Base-by-base conservation (phyloP, 2,329 filamentous ascomycete genomes). In the Taxawa tesnikishii region DNA sequence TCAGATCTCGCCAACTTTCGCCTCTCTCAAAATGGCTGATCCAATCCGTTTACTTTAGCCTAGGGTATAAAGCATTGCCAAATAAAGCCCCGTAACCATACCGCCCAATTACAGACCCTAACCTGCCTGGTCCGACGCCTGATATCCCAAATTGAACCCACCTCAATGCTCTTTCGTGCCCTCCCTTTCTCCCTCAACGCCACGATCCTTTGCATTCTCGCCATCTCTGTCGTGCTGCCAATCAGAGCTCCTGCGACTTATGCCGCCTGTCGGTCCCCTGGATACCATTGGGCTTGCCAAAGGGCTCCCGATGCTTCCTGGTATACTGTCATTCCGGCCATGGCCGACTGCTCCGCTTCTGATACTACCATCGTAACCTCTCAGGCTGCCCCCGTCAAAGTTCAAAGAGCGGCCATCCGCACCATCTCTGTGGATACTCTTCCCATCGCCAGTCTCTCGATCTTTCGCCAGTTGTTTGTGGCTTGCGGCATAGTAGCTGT, bases 351-450 rank as follows among this genome's bases (percentile, higher is more conserved):
- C 59, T 0, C 82, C 84, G 51, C 83, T 93, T 33, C 83, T 71
- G 15, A 92, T 63, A 48, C 85, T 94, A 6, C 78, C 75, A 1
- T 73, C 81, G 43, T 93, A 83, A 52, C 83, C 93, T 33, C 83
- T 71, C 17, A 92, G 63, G 12, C 38, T 40, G 27, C 38, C 40
- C 18, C 43, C 42, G 18, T 49, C 46, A n/a, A 29, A 36, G 21
- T 43, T 43, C 32, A 45, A 33, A 8, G 29, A 33, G 19, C 36
- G 28, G 7, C 33, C 37, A 33, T 36, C 36, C 8, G 33, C 23
- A 6, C 27, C 19, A 32, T n/a, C 27, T 23, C 23, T 32, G 26
- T 15, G 26, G 12, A n/a, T 23, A n/a, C 19, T 23, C 19, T 23
- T 23, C 19, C n/a, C 19, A n/a, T n/a, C 19, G 19, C 19, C 19